phyloP scores from a whole-genome alignment of 768 basidiomycete species.

The Suillus plorans region DNA sequence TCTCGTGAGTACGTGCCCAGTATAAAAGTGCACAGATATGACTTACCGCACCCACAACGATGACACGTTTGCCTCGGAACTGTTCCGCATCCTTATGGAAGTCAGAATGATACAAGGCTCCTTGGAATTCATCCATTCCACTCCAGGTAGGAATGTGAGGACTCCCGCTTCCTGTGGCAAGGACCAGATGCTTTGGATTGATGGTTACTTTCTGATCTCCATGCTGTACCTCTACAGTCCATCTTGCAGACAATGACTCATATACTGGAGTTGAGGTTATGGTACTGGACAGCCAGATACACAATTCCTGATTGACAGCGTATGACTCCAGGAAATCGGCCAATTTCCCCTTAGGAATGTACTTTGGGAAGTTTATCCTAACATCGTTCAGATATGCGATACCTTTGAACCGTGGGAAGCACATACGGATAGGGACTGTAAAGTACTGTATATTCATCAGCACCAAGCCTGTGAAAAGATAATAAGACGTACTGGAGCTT shows the following conservation, averaged over 20 bases:
- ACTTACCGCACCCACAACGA: conserved; percentile 45
- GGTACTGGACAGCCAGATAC: conserved; percentile 52
- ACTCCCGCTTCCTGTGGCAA: background rate
- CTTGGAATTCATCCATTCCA: conserved; percentile 48
- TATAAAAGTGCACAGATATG: background rate
- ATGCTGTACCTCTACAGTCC: background rate
- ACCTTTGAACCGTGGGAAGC: conserved; percentile 39
- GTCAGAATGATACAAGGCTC: conserved; percentile 48
- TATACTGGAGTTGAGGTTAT: conserved; percentile 26
- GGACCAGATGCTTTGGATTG: background rate
- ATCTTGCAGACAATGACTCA: background rate
- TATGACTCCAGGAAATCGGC: conserved; percentile 61
- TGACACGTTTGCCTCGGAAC: conserved; percentile 55
- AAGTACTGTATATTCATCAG: conserved; percentile 35
- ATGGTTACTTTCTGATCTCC: background rate
- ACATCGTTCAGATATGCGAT: background rate
- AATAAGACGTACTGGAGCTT: conserved; percentile 40
- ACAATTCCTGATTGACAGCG: conserved; percentile 51
- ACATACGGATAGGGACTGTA: conserved; percentile 46
- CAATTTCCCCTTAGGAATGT: conserved; percentile 31
- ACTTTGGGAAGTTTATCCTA: background rate
- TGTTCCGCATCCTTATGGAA: conserved; percentile 43
- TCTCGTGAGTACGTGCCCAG: background rate
- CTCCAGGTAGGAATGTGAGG: background rate
- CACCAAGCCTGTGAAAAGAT: background rate